Base-by-base conservation (phyloP, 2,329 filamentous ascomycete species). In the Xylariaceae sp. region DNA sequence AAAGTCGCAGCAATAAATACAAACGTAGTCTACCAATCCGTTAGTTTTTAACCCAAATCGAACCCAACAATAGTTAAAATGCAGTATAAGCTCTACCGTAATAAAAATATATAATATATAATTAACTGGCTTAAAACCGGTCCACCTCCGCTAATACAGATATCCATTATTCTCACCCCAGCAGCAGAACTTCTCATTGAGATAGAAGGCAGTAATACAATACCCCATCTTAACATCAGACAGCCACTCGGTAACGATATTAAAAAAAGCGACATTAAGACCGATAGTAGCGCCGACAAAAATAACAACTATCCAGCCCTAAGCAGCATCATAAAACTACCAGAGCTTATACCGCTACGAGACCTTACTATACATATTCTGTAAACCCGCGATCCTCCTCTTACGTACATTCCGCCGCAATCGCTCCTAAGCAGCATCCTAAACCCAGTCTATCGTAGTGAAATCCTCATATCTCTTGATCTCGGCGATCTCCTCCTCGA, bases 381-480 rank as follows among this genome's bases (percentile, higher is more conserved):
- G 87, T 50, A 87, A 82, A 33, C 85, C 83, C 2, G 80, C 82
- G 6, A 84, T 82, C 58, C 85, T 82, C 64, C 82, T 84, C 59
- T 87, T 80, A 56, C 86, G 79, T 37, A 86, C 79, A 59, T 88
- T 88, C 50, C 92, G 82, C 44, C 91, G 82, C 37, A 87, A 74
- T 64, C 95, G 88, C 66, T 96, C 93, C 53, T 91, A 85, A 25
- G 90, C 86, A 11, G 92, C 91, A 77, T 98, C 93, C 66, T 98
- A 92, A 1, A 98, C 92, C 93, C 93, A 98, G 68, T 98, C 93
- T 80, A 93, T 93, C 1, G 93, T 98, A 5, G 91, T 95, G 65
- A 98, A 98, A 69, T 98, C 93, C 78, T 95, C 93, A 70, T 98
- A 98, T 71, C 92, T 81, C 71, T 96, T 96, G 65, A 98, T 97